Base-by-base conservation (phyloP, 106 monocot species). In the Dactylorhiza incarnata region DNA sequence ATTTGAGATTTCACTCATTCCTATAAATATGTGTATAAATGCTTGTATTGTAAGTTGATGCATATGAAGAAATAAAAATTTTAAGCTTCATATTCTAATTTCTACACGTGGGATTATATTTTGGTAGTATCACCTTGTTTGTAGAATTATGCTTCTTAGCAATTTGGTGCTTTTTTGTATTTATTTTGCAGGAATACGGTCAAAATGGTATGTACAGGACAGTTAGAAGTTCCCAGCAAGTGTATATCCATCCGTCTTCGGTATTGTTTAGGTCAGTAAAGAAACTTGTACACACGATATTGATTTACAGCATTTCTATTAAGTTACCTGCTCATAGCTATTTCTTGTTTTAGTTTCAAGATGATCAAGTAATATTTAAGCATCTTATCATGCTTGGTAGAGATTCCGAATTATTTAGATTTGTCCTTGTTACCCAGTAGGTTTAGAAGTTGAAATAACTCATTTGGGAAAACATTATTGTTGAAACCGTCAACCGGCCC, bases 151-250 rank as follows among this genome's bases (percentile, higher is more conserved):
- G 26, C 4, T 65, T 65, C 29, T 65, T 29, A 65, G 25, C 25
- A 46, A 17, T 17, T 19, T 69, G 45, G 45, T 69, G 17, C 49
- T 17, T 59, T 20, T 72, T 68, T 82, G 54, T 16, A 55, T 66
- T 26, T 16, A 55, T 66, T 26, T 82, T 74, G n/a, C 73, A 96
- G 96, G 83, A 81, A 77, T 93, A 80, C 73, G 80, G 96, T 81
- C 93, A 86, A 52, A 91, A 91, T 81, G 96, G 96, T 48, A 82
- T 91, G 91, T 96, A 96, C 83, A 96, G 93, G 74, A 96, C 91
- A 45, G 59, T 96, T 51, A 89, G 93, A 74, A 78, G 87, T 81
- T 90, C 93, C 29, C 86, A 96, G 78, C 93, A 96, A 96, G 96
- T 96, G 24, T 91, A 89, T 72, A 96, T 96, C 13, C 96, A 96